Percentiles rank a stretch among this genome's conserved stretches.
Evolutionary conservation across 208 protist species (phyloP).

Genomic region (Leishmania tropica): DNA sequence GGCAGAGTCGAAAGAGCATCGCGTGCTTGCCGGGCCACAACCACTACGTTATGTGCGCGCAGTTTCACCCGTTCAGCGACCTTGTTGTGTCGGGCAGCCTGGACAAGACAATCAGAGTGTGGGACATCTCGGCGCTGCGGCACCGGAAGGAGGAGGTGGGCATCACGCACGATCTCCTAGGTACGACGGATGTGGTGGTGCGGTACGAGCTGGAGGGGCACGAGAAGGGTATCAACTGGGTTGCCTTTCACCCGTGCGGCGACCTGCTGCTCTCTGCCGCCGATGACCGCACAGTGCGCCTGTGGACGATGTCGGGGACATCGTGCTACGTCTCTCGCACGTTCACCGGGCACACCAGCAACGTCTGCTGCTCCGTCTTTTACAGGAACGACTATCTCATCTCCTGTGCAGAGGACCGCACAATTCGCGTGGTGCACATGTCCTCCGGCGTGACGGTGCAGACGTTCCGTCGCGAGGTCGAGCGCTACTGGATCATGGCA

Average conservation of each 20-base stretch:
- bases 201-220: constrained; percentile 98
- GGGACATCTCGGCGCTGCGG: constrained; percentile 97
- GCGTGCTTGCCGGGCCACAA: constrained; percentile 95
- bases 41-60: constrained; percentile 99
- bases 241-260: constrained; percentile 96
- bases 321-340: constrained; percentile 91
- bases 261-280: constrained; percentile 95
- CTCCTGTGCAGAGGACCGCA: constrained; percentile 96
- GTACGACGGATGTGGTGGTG: constrained; percentile 92
- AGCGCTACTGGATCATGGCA: constrained; percentile 99
- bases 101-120: constrained; percentile 99
- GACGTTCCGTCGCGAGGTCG: constrained; percentile 94
- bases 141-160: constrained; percentile 61
- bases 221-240: constrained; percentile 99
- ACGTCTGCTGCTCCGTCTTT: constrained; percentile 97
- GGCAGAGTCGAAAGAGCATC: constrained; percentile 96
- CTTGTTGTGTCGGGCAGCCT: constrained; percentile 98
- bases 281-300: constrained; percentile 97
- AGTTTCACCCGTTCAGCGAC: constrained; percentile 96
- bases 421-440: constrained; percentile 94
- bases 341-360: constrained; percentile 97
- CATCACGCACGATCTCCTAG: constrained; percentile 94
- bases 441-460: constrained; percentile 52
- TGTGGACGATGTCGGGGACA: constrained; percentile 95
- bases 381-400: constrained; percentile 98